These are phyloP conservation scores for Trapa incisa DNA, from an alignment of 345 rosid genomes.

Conservation along the genomic window DNA sequence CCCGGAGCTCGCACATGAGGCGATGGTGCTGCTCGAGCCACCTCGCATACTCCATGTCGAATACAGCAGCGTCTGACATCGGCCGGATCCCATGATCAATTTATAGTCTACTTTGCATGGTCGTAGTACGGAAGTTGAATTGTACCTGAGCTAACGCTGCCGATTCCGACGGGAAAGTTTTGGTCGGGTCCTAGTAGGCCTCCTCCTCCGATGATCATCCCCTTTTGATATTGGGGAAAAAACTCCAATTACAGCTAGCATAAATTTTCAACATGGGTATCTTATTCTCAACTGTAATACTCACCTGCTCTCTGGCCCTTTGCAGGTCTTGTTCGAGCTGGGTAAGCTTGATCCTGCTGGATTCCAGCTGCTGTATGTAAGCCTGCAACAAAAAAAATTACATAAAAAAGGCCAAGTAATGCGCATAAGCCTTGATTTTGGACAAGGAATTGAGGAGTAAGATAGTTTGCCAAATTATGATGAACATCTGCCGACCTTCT, in stretches of 20 bases:
- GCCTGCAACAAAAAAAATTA: constrained; percentile 34
- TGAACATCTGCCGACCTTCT: constrained; percentile 16
- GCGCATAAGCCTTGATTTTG: not conserved
- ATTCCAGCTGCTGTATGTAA: constrained; percentile 93
- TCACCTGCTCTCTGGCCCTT: constrained; percentile 80
- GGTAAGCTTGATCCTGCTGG: constrained; percentile 83
- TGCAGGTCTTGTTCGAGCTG: constrained; percentile 93
- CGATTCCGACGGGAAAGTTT: constrained; percentile 45
- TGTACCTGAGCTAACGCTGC: constrained; percentile 53
- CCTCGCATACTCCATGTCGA: constrained; percentile 85
- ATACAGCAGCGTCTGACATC: constrained; percentile 51
- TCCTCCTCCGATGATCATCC: constrained; percentile 61
- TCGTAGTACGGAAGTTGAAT: not conserved
- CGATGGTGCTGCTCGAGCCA: constrained; percentile 93
- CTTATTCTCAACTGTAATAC: not conserved
- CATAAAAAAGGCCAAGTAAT: not conserved
- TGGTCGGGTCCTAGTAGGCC: constrained; percentile 50
- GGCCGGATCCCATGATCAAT: no score
- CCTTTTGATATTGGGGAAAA: constrained; percentile 29
- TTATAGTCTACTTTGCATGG: no score
- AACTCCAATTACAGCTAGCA: not conserved
- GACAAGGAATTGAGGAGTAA: not conserved
- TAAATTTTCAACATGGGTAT: not conserved
- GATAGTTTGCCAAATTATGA: not conserved
- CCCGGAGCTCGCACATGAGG: constrained; percentile 71